A percentile compares a stretch with the other conserved stretches of the same genome.
Evolutionary conservation across 2,329 filamentous ascomycete species (phyloP).

Genomic region (Pestalotiopsis sp.): DNA sequence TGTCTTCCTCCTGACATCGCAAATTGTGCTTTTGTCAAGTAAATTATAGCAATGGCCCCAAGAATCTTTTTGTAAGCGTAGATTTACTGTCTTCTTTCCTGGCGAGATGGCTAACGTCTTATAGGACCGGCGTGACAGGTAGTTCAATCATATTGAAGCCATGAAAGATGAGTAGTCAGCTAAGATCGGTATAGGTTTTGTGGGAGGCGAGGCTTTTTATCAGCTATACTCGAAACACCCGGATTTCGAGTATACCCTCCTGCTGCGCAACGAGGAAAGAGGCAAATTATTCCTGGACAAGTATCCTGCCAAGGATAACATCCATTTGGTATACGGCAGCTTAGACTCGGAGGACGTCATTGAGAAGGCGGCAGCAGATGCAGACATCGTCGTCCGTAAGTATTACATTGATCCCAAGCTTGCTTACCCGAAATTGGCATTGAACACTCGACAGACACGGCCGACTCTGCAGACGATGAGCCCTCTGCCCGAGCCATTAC

Average conservation of each 20-base stretch:
- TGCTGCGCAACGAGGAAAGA: conserved; percentile 50
- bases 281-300: conserved; percentile 43
- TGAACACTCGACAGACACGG: conserved; percentile 41
- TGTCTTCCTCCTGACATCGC: not conserved
- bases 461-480: conserved; percentile 48
- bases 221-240: conserved; percentile 45
- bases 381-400: conserved; percentile 54
- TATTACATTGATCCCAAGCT: conserved; percentile 16
- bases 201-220: conserved; percentile 54
- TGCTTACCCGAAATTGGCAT: not conserved
- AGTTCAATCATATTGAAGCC: conserved; percentile 1
- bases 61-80: conserved; percentile 45
- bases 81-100: too few relatives aligned
- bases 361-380: conserved; percentile 52
- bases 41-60: conserved; percentile 35
- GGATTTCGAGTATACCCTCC: conserved; percentile 46
- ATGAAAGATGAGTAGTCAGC: not conserved
- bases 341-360: conserved; percentile 49
- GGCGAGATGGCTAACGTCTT: not conserved
- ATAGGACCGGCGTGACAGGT: conserved; percentile 49
- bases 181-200: conserved; percentile 43
- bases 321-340: conserved; percentile 50
- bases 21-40: not conserved
- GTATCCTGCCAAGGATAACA: conserved; percentile 41
- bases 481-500: conserved; percentile 46